Base-by-base conservation (phyloP, 192 early-diverging fungal species). In the Fimicolochytrium jonesii region DNA sequence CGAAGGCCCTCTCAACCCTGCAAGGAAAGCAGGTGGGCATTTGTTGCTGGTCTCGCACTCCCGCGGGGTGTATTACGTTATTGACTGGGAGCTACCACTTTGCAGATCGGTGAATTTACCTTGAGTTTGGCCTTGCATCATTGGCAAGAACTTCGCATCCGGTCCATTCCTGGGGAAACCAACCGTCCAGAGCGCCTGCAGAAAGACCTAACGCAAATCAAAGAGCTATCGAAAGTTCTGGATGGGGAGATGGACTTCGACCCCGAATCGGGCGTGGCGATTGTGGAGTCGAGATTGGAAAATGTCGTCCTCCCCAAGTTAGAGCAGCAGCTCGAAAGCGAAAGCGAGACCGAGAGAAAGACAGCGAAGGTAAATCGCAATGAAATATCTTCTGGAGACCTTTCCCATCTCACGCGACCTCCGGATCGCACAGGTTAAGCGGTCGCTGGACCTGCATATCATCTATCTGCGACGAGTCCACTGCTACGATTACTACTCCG, bases 401-500 rank as follows among this genome's bases (percentile, higher is more conserved):
- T 15, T n/a, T n/a, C 41, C 41, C 20, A 15, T 15, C 41, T n/a
- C 10, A 42, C 20, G 41, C 41, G 41, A n/a, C 17, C 41, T 42
- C 41, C 17, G 9, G 43, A 56, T n/a, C 58, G 65, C 39, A 29
- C 56, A 66, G 45, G 67, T 52, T 46, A 65, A 71, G 33, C 52
- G 56, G 35, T 54, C 74, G 25, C 77, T 98, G 45, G 96, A 98
- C 67, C 56, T 95, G 56, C 77, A 83, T 53, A 81, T 98, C 35
- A 80, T 80, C 56, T 98, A 98, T 59, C 77, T 95, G 26, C 86
- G 92, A 43, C 80, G 85, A 28, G 92, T 95, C 6, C 93, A 97
- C 77, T 80, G 88, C 54, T 98, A 90, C 67, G 94, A 94, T 81
- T 97, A 95, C 79, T 98, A 98, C 81, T 56, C 63, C 60, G 92